These are phyloP conservation scores for Nakazawaea sp. DNA, from an alignment of 805 yeast species.

Conservation along the genomic window DNA sequence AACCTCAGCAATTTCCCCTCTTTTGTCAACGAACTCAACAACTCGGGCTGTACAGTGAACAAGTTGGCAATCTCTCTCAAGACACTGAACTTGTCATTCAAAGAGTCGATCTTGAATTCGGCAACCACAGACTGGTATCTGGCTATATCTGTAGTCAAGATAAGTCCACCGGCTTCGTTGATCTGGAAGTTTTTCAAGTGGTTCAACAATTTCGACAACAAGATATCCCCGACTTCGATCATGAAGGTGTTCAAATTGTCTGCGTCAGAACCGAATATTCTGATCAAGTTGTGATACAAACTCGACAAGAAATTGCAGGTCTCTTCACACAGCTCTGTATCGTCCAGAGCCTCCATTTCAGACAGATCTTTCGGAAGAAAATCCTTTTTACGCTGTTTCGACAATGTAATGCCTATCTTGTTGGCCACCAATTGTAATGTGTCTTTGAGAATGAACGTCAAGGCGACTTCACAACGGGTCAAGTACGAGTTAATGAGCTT, in stretches of 20 bases:
- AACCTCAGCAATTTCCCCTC: constrained; percentile 73
- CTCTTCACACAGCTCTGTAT: constrained; percentile 66
- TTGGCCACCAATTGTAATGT: constrained; percentile 45
- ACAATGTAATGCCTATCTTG: constrained; percentile 41
- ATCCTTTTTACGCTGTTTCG: constrained; percentile 73
- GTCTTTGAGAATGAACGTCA: constrained; percentile 58
- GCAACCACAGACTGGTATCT: constrained; percentile 66
- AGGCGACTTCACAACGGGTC: constrained; percentile 53
- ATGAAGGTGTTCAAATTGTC: constrained; percentile 45
- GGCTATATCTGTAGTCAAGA: constrained; percentile 76
- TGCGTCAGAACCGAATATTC: constrained; percentile 17
- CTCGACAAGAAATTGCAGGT: constrained; percentile 48
- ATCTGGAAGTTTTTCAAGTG: constrained; percentile 75
- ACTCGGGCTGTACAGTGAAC: constrained; percentile 78
- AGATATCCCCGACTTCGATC: constrained; percentile 48
- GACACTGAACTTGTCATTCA: constrained; percentile 59
- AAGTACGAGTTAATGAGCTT: constrained; percentile 56
- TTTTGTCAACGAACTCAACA: constrained; percentile 67
- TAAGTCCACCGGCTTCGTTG: constrained; percentile 75
- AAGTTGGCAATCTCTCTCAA: constrained; percentile 78
- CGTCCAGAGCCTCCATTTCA: constrained; percentile 27
- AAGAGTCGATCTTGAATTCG: constrained; percentile 55
- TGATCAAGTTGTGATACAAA: constrained; percentile 12
- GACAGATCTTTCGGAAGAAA: constrained; percentile 38
- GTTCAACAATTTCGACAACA: constrained; percentile 51